A percentile compares a stretch with the other conserved stretches of the same genome.
Evolutionary conservation across 345 rosid species (phyloP).

Genomic region (Brassica rapa): DNA sequence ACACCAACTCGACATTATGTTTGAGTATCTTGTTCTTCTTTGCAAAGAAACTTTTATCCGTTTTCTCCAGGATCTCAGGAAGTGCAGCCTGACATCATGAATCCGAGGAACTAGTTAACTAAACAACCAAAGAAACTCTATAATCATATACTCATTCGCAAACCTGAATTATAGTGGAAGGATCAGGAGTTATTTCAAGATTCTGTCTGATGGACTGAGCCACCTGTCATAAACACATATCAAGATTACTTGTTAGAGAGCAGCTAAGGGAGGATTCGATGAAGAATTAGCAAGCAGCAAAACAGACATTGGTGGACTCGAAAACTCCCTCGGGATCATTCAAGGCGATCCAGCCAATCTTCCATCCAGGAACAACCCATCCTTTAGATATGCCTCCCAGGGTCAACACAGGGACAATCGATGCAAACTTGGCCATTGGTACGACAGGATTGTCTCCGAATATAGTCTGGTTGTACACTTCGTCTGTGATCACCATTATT

Average conservation of each 20-base stretch:
- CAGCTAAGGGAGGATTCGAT: neutral
- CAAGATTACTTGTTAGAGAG: neutral
- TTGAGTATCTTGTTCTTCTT: constrained; percentile 47
- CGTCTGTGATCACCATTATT: constrained; percentile 63
- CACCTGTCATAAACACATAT: constrained; percentile 36
- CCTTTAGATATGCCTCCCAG: constrained; percentile 68
- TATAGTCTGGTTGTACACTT: constrained; percentile 52
- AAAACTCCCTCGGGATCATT: constrained; percentile 50
- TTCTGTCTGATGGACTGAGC: constrained; percentile 45
- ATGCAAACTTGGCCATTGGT: constrained; percentile 59
- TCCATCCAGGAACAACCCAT: constrained; percentile 72
- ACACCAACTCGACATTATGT: constrained; percentile 54
- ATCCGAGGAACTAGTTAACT: neutral
- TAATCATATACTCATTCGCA: neutral
- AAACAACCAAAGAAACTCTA: constrained; percentile 2
- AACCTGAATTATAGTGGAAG: constrained; percentile 63
- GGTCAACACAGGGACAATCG: constrained; percentile 56
- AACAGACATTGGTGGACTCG: constrained; percentile 43
- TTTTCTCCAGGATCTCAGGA: constrained; percentile 63
- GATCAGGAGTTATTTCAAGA: constrained; percentile 47
- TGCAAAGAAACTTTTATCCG: constrained; percentile 62
- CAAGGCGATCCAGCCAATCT: constrained; percentile 57
- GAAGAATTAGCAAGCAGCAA: neutral
- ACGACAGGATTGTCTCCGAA: constrained; percentile 56
- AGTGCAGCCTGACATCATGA: constrained; percentile 56